Conservation (phyloP, 495 filamentous ascomycete genomes). For the Polyplosphaeria fusca region DNA sequence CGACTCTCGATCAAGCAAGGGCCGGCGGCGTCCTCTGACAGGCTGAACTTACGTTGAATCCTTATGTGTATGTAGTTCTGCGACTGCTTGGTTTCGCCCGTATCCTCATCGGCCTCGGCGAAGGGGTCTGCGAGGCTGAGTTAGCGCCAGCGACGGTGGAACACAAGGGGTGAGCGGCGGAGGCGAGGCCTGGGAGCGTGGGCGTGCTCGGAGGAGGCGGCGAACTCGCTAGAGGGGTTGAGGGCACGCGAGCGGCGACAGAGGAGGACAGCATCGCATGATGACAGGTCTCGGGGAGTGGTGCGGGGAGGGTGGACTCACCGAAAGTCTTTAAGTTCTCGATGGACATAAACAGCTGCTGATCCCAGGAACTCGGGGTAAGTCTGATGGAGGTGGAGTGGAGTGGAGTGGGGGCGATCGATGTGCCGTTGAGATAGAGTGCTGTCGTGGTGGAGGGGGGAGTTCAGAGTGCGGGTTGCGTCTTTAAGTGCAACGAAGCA, state of each 20-base stretch:
- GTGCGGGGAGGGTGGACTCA: conserved; percentile 54
- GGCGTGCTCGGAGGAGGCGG: neutral
- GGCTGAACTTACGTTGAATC: conserved; percentile 82
- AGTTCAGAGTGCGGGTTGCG: too few species aligned
- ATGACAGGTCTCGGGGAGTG: conserved; percentile 27
- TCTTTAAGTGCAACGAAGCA: too few species aligned
- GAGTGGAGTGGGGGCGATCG: conserved; percentile 17
- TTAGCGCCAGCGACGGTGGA: conserved; percentile 25
- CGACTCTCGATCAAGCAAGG: too few species aligned
- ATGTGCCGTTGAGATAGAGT: conserved; percentile 18
- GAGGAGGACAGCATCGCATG: conserved; percentile 13
- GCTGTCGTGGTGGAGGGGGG: too few species aligned
- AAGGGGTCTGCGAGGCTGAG: conserved; percentile 77
- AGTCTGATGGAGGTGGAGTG: conserved; percentile 22
- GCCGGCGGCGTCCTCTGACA: too few species aligned
- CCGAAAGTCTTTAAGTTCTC: conserved; percentile 99
- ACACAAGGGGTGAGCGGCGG: neutral
- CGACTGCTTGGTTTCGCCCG: conserved; percentile 85
- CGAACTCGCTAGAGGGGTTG: neutral
- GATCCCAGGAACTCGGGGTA: conserved; percentile 25
- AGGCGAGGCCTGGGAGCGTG: neutral
- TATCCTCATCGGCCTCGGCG: conserved; percentile 99
- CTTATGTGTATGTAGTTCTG: conserved; percentile 99
- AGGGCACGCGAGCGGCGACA: neutral
- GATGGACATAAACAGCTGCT: conserved; percentile 88